Evolutionary conservation across 2,329 filamentous ascomycete genomes (phyloP), one percentile per base, ranked within the genome.

Genomic region (Fonsecaea pedrosoi): DNA sequence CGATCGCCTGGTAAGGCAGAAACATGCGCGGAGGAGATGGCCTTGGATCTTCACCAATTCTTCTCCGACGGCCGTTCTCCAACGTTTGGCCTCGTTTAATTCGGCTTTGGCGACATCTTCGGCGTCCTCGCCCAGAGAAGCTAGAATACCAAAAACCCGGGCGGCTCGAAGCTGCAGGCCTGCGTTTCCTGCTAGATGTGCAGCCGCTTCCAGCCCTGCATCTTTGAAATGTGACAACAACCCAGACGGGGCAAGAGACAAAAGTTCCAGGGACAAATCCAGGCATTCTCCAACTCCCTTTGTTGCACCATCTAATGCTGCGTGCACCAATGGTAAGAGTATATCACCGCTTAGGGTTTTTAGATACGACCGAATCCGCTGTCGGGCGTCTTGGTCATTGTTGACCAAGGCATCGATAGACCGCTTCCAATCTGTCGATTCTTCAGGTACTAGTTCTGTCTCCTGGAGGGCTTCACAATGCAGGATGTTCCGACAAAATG

Each of bases 361-460:
- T n/a, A 70, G 30, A 53, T 60, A 55, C 21, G 7, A 34, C 21
- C 63, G 64, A 38, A 72, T 70, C 57, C 58, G 65, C 2, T 21
- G 30, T 40, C 71, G 61, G 38, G 62, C 71, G 18, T 69, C 63
- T 45, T 65, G 54, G 18, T 72, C 69, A 53, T 72, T 72, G 62
- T 67, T 67, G 34, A 71, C 65, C 30, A 70, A 45, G 2, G 66
- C 68, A 71, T 94, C 90, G 2, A 98, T 82, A 71, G 90, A 90
- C 54, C 89, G 84, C 75, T 93, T 90, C 95, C 95, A 98, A 69
- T 94, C 91, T 54, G 90, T 88, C 71, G 94, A 90, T 30, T 92
- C 77, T 9, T 85, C 84, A 30, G 84, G 76, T 2, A 77, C 75
- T 13, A 83, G 78, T 0, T 77, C 74, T 12, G 81, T 80, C 12